Evolutionary conservation across 495 filamentous ascomycete species (phyloP).

Genomic region (Penicillium coprophilum): DNA sequence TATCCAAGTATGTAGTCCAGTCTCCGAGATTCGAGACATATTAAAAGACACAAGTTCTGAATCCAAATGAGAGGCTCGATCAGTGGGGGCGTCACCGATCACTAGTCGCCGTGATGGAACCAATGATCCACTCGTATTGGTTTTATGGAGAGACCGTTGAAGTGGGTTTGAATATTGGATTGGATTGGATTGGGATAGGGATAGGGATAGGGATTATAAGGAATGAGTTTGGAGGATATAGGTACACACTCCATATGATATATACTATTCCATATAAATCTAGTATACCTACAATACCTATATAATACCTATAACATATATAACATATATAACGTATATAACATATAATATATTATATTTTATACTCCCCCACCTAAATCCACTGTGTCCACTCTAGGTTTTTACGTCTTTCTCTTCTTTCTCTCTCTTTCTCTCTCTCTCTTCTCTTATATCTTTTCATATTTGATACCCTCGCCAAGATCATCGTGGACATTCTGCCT

Average conservation of each 20-base stretch:
- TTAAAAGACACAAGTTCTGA: no score
- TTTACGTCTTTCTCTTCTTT: background rate
- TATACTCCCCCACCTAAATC: constrained; percentile 6
- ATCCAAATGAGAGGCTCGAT: no score
- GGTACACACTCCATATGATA: no score
- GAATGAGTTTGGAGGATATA: no score
- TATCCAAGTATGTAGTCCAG: no score
- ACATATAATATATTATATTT: background rate
- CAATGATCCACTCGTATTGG: constrained; percentile 26
- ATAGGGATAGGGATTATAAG: background rate
- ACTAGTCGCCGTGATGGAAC: constrained; percentile 25
- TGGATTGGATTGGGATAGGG: background rate
- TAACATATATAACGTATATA: constrained; percentile 1
- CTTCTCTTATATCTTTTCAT: no score
- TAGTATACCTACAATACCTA: no score
- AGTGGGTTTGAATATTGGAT: constrained; percentile 18
- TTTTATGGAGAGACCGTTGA: constrained; percentile 30
- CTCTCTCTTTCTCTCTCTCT: no score
- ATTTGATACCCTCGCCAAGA: no score
- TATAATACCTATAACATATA: background rate
- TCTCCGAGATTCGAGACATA: no score
- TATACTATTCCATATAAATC: no score
- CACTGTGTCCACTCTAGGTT: constrained; percentile 10
- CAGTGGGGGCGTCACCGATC: constrained; percentile 34
- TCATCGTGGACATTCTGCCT: no score